Evolutionary conservation across 2,329 filamentous ascomycete genomes (phyloP), one percentile per base, ranked within the genome.

Genomic region (Diaporthe velutina): DNA sequence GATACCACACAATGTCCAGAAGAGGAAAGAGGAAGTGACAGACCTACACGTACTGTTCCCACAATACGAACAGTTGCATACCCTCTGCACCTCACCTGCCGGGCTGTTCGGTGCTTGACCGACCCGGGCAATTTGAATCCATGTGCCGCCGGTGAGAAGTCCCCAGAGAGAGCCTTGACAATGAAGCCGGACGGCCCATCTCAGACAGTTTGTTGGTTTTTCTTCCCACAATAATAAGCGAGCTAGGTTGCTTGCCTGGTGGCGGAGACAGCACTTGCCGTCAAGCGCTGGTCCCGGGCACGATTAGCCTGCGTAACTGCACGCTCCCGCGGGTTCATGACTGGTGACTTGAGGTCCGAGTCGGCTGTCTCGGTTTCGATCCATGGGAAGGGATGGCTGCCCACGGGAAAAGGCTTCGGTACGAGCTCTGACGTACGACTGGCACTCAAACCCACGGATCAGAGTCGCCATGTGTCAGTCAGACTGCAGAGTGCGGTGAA

Each of bases 261-360:
- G 64, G 64, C 45, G 30, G 30, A 67, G 64, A 67, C 64, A 68
- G 33, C 45, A 68, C 30, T 54, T 68, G 64, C 15, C 33, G 64
- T 67, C 64, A 67, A 28, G 45, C 45, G 45, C 64, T 38, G 45
- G 64, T 15, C 33, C 64, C 48, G n/a, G 45, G 64, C 30, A 48
- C 48, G 48, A 8, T 40, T 17, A 40, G 64, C 48, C 45, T 68
- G 13, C 48, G 48, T n/a, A 40, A 54, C 45, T 68, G 64, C 64
- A 68, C 2, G 64, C 64, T 68, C 30, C 64, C 64, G 64, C 28
- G 33, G 33, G 22, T 54, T 25, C 48, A 28, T 68, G 33, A 66
- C 48, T 68, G 64, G 30, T 28, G 64, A 22, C 33, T 68, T 68
- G 64, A 68, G 64, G 48, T 40, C 64, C 40, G 64, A 42, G 9